These are phyloP conservation scores for Xerocomus spinulosus DNA, from an alignment of 768 basidiomycete genomes.

Conservation along the genomic window DNA sequence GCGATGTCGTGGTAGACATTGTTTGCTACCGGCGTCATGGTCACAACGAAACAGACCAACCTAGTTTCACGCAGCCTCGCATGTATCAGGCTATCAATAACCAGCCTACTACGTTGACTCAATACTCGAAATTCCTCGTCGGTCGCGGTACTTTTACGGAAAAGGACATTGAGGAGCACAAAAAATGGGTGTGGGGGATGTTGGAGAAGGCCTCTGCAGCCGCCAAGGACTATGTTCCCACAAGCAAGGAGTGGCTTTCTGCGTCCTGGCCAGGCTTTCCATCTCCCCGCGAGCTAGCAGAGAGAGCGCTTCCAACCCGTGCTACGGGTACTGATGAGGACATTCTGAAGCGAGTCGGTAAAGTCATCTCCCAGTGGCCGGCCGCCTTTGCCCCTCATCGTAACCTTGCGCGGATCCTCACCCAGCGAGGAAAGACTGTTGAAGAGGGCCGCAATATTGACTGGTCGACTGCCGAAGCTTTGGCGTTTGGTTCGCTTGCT, in stretches of 20 bases:
- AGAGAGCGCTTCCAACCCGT: slow-evolving; percentile 86
- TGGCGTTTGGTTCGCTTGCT: slow-evolving; percentile 91
- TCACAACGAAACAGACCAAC: slow-evolving; percentile 99
- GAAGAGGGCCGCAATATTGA: slow-evolving; percentile 91
- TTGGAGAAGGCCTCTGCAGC: slow-evolving; percentile 93
- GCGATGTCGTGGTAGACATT: slow-evolving; percentile 97
- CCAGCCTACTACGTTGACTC: slow-evolving; percentile 85
- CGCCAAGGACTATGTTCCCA: slow-evolving; percentile 92
- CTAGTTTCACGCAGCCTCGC: slow-evolving; percentile 95
- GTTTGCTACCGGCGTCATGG: slow-evolving; percentile 98
- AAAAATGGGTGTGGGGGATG: slow-evolving; percentile 99
- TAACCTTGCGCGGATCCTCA: slow-evolving; percentile 91
- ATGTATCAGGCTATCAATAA: slow-evolving; percentile 98
- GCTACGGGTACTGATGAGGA: slow-evolving; percentile 77
- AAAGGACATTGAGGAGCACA: slow-evolving; percentile 96
- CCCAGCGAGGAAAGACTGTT: slow-evolving; percentile 82
- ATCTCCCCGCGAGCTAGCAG: slow-evolving; percentile 91
- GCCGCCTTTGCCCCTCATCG: slow-evolving; percentile 82
- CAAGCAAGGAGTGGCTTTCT: slow-evolving; percentile 95
- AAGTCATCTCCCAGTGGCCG: slow-evolving; percentile 83
- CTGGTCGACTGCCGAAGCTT: slow-evolving; percentile 97
- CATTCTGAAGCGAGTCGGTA: slow-evolving; percentile 78
- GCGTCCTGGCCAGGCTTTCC: slow-evolving; percentile 99
- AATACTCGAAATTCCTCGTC: slow-evolving; percentile 88
- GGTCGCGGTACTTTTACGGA: slow-evolving; percentile 92